Base-by-base conservation (phyloP, 371 early-diverging fungal genomes). In the Saksenaea oblongispora region DNA sequence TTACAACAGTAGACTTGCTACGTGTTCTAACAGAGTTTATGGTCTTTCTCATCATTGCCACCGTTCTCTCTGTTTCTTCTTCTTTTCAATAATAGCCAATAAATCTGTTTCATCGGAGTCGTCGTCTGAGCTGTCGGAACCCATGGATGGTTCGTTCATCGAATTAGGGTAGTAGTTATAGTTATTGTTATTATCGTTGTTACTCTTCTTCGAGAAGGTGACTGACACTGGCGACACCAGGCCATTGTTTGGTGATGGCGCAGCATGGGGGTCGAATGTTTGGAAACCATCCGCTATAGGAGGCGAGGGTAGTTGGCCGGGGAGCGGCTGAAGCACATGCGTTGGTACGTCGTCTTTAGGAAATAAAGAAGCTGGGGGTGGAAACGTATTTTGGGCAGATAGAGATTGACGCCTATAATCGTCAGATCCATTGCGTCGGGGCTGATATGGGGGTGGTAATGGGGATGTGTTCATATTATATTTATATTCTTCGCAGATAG, bases 21-120 rank as follows among this genome's bases (percentile, higher is more conserved):
- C 18, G 5, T 41, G 18, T n/a, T 14, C 18, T 17, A 41, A 41
- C 14, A 41, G 42, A 41, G n/a, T 14, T n/a, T 17, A 41, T n/a
- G 42, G 18, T 41, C 42, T 14, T 14, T 41, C 5, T 4, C 22
- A 22, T 22, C 11, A 47, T 47, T 47, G 51, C 51, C 51, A 47
- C 24, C 22, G 17, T 22, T 47, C 51, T 22, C 51, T 17, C 51
- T 22, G 51, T 22, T 47, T 47, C 34, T 44, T 57, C 44, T 44
- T 63, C 28, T 63, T 47, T 17, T 34, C 42, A 18, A 63, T 57
- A 31, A 56, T 56, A 57, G 22, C 47, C 56, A 63, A 34, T 31
- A 63, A 26, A 56, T 56, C 57, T 14, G 17, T 41, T 24, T 57
- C 58, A 41, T 57, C 58, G 26, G 58, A 57, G 17, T 57, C 58